Evolutionary conservation across 768 basidiomycete genomes (phyloP).

Genomic region (Guyanaporus albipodus): DNA sequence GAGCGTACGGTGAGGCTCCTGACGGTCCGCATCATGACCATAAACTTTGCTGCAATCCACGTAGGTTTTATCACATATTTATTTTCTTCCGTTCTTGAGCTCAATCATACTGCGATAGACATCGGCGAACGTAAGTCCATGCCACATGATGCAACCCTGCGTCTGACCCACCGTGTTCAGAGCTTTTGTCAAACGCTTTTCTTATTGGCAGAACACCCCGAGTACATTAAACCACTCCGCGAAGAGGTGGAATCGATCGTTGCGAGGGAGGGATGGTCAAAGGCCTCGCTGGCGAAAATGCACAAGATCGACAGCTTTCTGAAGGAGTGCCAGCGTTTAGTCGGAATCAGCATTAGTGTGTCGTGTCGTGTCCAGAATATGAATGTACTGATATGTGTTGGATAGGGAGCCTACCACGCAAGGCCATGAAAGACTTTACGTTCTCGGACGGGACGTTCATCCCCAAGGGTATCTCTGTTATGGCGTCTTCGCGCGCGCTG

Average conservation of each 20-base stretch:
- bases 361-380: not conserved
- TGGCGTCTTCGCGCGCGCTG: no score
- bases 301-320: not conserved
- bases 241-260: not conserved
- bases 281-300: not conserved
- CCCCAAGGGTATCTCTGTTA: no score
- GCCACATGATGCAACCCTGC: not conserved
- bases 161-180: not conserved
- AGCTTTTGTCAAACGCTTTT: constrained; percentile 3
- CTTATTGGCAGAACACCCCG: not conserved
- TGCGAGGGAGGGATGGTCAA: not conserved
- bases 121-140: constrained; percentile 7
- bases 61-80: not conserved
- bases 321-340: not conserved
- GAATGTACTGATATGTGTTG: not conserved
- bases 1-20: constrained; percentile 21
- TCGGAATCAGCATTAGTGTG: not conserved
- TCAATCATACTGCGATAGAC: not conserved
- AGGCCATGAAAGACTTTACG: no score
- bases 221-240: not conserved
- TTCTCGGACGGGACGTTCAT: no score
- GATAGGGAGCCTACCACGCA: no score
- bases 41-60: constrained; percentile 25
- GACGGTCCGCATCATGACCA: constrained; percentile 10
- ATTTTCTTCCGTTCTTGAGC: not conserved